Percentiles rank a stretch among this genome's conserved stretches.
phyloP scores from a whole-genome alignment of 208 protist genomes.

The Polymyxa betae region DNA sequence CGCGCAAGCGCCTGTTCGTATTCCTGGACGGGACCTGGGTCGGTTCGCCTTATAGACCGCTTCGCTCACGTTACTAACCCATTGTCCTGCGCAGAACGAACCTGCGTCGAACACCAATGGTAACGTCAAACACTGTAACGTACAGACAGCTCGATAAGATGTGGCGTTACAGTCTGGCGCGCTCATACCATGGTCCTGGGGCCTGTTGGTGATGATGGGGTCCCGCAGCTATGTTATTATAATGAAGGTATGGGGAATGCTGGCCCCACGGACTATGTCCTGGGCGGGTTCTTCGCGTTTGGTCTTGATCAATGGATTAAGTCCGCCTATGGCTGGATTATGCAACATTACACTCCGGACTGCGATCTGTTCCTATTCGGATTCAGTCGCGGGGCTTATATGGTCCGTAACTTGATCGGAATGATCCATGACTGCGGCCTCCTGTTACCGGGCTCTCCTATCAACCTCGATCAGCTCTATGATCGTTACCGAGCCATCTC shows the following conservation, averaged over 20 bases:
- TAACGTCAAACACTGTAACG: not conserved
- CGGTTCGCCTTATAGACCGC: too few relatives aligned
- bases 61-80: too few relatives aligned
- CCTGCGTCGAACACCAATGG: conserved; percentile 16
- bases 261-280: not conserved
- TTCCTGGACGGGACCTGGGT: conserved; percentile 48
- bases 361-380: conserved; percentile 22
- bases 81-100: not conserved
- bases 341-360: not conserved
- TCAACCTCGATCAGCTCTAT: not conserved
- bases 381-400: conserved; percentile 5
- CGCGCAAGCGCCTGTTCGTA: conserved; percentile 3
- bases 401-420: not conserved
- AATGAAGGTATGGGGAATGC: not conserved
- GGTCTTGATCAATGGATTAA: not conserved
- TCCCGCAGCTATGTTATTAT: not conserved
- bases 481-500: not conserved
- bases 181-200: not conserved
- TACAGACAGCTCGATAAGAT: too few relatives aligned
- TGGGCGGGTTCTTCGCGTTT: not conserved
- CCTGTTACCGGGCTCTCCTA: not conserved
- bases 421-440: not conserved
- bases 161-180: conserved; percentile 3
- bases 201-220: not conserved
- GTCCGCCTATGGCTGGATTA: not conserved